Base-by-base conservation (phyloP, 2,329 filamentous ascomycete genomes). In the Hymenoscyphus fructigenus region DNA sequence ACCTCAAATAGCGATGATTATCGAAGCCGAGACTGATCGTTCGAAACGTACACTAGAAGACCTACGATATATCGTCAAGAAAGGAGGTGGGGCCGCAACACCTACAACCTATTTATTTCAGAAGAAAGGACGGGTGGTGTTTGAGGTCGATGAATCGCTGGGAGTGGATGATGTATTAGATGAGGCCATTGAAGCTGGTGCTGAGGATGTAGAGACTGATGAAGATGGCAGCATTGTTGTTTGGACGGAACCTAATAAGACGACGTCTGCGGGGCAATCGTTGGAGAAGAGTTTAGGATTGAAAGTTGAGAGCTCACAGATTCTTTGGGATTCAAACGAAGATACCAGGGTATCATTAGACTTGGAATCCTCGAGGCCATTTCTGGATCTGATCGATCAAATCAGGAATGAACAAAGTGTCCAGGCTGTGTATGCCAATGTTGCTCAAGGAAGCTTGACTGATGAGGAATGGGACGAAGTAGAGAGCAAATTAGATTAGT, bases 1-100 rank as follows among this genome's bases (percentile, higher is more conserved):
- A 1, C 86, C 89, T 2, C 85, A 89, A 36, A 85, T 93, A 1
- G 92, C 91, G 12, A 81, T 94, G 5, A 88, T 98, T 12, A 85
- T 97, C 74, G 93, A 97, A 72, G 88, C 90, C 72, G 90, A 95
- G 77, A 94, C 92, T 4, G 93, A 97, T 72, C 92, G 87, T 76
- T 93, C 91, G 76, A 82, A 83, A 50, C 87, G 91, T 36, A 86
- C 88, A 7, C 77, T 96, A 57, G 86, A 90, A 72, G 91, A 96
- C 62, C 77, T 98, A 60, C 86, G 91, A 62, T 73, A 82, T 59
- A 78, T 90, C 2, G 83, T 96, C 62, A 96, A 93, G 76, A 86
- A 88, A 65, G 79, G 83, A 60, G 89, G 89, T 20, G 95, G 90
- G 5, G 85, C 82, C 1, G 80, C 87, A 1, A 90, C 91, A 6